Base-by-base conservation (phyloP, 495 filamentous ascomycete species). In the Hypoxylon trugodes region DNA sequence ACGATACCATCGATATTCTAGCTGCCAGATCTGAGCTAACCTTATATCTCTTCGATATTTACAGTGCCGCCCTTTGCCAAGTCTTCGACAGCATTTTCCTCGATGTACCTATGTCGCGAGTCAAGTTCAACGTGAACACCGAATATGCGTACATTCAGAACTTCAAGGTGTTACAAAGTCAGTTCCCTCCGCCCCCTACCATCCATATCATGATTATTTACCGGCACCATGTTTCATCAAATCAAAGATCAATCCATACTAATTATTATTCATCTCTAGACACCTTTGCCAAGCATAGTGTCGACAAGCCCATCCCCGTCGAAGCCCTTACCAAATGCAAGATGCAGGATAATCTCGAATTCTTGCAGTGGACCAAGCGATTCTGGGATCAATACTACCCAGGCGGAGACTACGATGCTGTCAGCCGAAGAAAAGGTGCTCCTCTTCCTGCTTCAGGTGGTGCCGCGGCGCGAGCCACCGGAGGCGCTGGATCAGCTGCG, bases 341-440 rank as follows among this genome's bases (percentile, higher is more conserved):
- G 80, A 98, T 98, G 91, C 95, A 98, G 79, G 95, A 98, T 74
- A 98, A 98, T 80, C 92, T 98, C 60, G 96, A 97, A 72, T 98
- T 98, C 77, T 86, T 98, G 28, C 95, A 98, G 80, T 98, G 91
- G 91, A 87, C 85, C 49, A 98, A 98, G 85, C 80, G 82, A 63
- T 96, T 92, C 79, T 98, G 95, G 95, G 96, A 98, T 72, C 93
- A 97, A 72, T 92, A 97, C 83, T 98, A 89, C 73, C 93, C 95
- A 6, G 95, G 94, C 40, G 91, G 91, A 48, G 95, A 98, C 62
- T 98, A 98, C 77, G 95, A 98, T 76, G 91, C 95, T 7, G 80
- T 96, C 18, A 78, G 78, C 41, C 87, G 95, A 61, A 85, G 95
- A 73, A 96, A 96, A 78, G 94, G 87, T 30, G 85, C 84, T 36